phyloP scores from a whole-genome alignment of 805 yeast species.

The Dipodascus albidus region DNA sequence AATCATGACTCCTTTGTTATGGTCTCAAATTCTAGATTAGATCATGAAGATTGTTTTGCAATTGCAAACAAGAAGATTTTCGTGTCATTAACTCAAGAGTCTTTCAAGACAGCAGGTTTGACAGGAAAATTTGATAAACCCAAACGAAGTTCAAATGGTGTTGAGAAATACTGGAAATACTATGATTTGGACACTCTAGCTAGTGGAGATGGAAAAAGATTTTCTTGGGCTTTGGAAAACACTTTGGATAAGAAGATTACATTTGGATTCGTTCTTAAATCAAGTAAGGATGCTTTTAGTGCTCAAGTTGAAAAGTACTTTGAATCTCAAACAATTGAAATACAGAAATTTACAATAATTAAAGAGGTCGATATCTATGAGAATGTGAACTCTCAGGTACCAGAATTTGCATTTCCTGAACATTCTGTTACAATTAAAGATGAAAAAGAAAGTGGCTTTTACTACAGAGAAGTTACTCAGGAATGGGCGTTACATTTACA shows the following conservation, averaged over 20 bases:
- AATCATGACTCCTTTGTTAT: slow-evolving; percentile 5
- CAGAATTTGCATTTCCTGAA: not conserved
- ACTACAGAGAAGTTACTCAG: slow-evolving; percentile 7
- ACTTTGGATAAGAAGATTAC: slow-evolving; percentile 5
- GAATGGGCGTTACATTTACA: slow-evolving; percentile 11
- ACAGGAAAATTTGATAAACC: slow-evolving; percentile 21
- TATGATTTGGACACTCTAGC: slow-evolving; percentile 5
- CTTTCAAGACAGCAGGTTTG: slow-evolving; percentile 27
- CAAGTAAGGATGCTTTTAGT: not conserved
- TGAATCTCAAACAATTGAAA: not conserved
- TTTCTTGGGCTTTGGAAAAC: slow-evolving; percentile 15
- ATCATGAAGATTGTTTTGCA: slow-evolving; percentile 25
- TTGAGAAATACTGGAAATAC: not conserved
- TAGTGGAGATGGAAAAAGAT: slow-evolving; percentile 10
- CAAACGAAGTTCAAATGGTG: slow-evolving; percentile 8
- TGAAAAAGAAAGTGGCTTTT: not conserved
- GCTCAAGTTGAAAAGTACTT: slow-evolving; percentile 1
- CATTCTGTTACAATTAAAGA: not conserved
- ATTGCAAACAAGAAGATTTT: slow-evolving; percentile 20
- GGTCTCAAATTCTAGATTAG: slow-evolving; percentile 4
- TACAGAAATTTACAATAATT: not conserved
- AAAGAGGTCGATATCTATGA: not conserved
- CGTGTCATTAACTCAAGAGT: slow-evolving; percentile 23
- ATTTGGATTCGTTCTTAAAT: slow-evolving; percentile 4
- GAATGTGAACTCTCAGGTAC: not conserved